A percentile compares a stretch with the other conserved stretches of the same genome.
These are phyloP conservation scores for Glycine soja DNA, from an alignment of 306 rosid species.

Conservation along the genomic window DNA sequence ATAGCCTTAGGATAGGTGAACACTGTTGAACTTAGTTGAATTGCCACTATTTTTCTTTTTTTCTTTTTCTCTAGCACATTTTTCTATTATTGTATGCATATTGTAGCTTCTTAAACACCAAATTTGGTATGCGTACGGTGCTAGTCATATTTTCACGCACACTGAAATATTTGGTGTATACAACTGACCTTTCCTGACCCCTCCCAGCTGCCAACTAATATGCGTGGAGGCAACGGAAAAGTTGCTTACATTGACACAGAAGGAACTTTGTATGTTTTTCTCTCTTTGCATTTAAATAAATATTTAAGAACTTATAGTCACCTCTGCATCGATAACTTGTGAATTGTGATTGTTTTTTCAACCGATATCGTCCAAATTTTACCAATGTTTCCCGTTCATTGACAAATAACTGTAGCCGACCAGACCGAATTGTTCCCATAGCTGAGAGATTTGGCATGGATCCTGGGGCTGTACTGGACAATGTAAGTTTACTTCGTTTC, in stretches of 20 bases:
- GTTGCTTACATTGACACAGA: slow-evolving; percentile 98
- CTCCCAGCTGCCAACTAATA: slow-evolving; percentile 83
- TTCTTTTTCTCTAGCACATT: neutral
- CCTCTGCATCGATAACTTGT: neutral
- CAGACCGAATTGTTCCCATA: slow-evolving; percentile 87
- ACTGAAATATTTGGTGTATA: slow-evolving; percentile 22
- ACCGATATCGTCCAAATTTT: slow-evolving; percentile 20
- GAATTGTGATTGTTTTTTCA: slow-evolving; percentile 27
- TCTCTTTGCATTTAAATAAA: slow-evolving; percentile 31
- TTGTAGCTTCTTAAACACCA: slow-evolving; percentile 28
- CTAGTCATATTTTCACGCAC: slow-evolving; percentile 21
- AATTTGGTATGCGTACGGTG: neutral
- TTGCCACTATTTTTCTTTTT: neutral
- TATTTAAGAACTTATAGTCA: neutral
- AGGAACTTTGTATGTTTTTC: slow-evolving; percentile 88
- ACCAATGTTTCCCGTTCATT: slow-evolving; percentile 50
- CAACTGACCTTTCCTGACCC: slow-evolving; percentile 41
- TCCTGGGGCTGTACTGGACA: slow-evolving; percentile 94
- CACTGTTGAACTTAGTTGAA: slow-evolving; percentile 15
- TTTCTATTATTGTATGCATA: slow-evolving; percentile 11
- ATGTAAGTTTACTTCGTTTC: slow-evolving; percentile 60
- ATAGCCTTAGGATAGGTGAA: slow-evolving; percentile 21
- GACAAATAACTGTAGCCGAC: slow-evolving; percentile 67
- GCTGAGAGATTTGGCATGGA: slow-evolving; percentile 99
- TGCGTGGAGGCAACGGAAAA: slow-evolving; percentile 97